Percentiles rank a stretch among this genome's conserved stretches.
These are phyloP conservation scores for Neofusicoccum umdonicola DNA, from an alignment of 2,329 filamentous ascomycete species.

Conservation along the genomic window DNA sequence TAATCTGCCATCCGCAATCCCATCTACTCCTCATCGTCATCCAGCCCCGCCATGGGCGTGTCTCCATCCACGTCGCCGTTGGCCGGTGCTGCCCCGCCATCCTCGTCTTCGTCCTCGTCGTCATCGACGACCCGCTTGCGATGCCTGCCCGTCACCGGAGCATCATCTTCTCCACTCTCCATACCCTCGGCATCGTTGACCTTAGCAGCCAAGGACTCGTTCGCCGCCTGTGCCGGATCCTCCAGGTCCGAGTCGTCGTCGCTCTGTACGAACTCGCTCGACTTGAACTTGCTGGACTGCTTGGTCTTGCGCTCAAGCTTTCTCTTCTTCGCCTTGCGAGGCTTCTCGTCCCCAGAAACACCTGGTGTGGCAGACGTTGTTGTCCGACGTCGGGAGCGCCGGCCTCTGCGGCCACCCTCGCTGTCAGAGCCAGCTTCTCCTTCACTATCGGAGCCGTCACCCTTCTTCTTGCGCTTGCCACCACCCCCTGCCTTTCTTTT, in stretches of 20 bases:
- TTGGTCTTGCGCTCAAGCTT: conserved; percentile 55
- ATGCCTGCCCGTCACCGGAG: conserved; percentile 9
- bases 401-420: conserved; percentile 34
- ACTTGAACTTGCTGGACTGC: conserved; percentile 71
- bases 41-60: conserved; percentile 10
- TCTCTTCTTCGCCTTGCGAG: conserved; percentile 60
- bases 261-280: conserved; percentile 77
- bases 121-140: conserved; percentile 20
- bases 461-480: conserved; percentile 62
- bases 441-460: conserved; percentile 46
- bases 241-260: conserved; percentile 51
- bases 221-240: background rate
- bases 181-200: conserved; percentile 23
- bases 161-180: conserved; percentile 16
- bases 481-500: conserved; percentile 47
- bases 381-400: conserved; percentile 36
- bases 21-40: conserved; percentile 4
- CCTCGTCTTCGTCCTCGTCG: conserved; percentile 20
- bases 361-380: conserved; percentile 38
- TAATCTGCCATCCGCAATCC: background rate
- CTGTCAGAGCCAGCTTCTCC: conserved; percentile 39
- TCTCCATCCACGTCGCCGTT: conserved; percentile 13
- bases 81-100: background rate
- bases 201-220: conserved; percentile 19
- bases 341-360: conserved; percentile 57